Conservation (phyloP, 2,329 filamentous ascomycete genomes). For the Metarhizium robertsii region DNA sequence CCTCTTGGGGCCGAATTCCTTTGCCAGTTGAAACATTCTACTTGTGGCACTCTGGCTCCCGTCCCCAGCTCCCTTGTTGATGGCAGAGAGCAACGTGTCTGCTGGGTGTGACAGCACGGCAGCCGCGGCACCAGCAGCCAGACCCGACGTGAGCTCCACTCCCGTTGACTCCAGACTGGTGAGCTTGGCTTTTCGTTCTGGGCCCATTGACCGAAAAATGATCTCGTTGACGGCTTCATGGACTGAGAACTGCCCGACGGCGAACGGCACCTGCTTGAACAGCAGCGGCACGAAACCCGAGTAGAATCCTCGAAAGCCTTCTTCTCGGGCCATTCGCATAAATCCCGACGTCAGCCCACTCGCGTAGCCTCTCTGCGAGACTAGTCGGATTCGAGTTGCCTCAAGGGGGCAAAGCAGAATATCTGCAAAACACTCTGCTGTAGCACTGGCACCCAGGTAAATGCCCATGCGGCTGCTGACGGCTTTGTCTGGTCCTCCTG, state of each 20-base stretch:
- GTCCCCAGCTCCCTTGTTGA: slow-evolving; percentile 46
- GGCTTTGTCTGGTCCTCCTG: slow-evolving; percentile 43
- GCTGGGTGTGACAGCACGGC: slow-evolving; percentile 85
- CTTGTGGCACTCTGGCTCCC: slow-evolving; percentile 36
- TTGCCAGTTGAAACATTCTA: slow-evolving; percentile 41
- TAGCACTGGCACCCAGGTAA: slow-evolving; percentile 64
- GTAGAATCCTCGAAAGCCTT: slow-evolving; percentile 78
- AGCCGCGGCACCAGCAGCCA: slow-evolving; percentile 81
- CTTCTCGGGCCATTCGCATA: slow-evolving; percentile 62
- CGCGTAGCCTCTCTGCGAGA: slow-evolving; percentile 73
- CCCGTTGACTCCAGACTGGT: slow-evolving; percentile 65
- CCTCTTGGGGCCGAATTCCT: slow-evolving; percentile 40
- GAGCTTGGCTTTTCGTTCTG: slow-evolving; percentile 54
- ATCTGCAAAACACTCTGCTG: slow-evolving; percentile 64
- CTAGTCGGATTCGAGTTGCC: slow-evolving; percentile 69
- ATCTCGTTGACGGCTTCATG: slow-evolving; percentile 80
- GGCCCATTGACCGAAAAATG: slow-evolving; percentile 62
- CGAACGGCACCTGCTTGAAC: slow-evolving; percentile 88
- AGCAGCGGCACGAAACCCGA: slow-evolving; percentile 81
- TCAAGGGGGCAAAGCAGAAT: slow-evolving; percentile 84
- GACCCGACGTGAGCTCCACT: slow-evolving; percentile 78
- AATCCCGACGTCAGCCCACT: slow-evolving; percentile 63
- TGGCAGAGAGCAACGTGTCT: slow-evolving; percentile 51
- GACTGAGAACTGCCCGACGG: slow-evolving; percentile 88
- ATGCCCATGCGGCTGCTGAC: slow-evolving; percentile 41